Percentiles rank a stretch among this genome's conserved stretches.
Evolutionary conservation across 2,329 filamentous ascomycete species (phyloP).

Genomic region (Berkeleyomyces basicola): DNA sequence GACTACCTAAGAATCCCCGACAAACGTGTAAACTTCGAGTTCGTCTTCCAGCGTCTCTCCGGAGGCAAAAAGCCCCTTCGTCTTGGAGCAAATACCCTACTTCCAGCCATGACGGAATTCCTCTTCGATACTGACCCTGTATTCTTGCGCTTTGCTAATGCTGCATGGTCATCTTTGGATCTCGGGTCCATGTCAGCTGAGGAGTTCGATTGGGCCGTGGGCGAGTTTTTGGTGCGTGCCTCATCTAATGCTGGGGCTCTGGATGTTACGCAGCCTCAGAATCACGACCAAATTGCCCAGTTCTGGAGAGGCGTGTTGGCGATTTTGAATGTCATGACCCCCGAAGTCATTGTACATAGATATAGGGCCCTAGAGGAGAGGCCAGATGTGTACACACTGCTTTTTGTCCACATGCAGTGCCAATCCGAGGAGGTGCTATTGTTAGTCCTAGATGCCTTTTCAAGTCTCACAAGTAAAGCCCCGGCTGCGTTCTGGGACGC

Average conservation of each 20-base stretch:
- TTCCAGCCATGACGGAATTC: slow-evolving; percentile 73
- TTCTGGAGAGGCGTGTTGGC: slow-evolving; percentile 68
- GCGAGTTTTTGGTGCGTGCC: slow-evolving; percentile 50
- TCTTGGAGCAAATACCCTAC: slow-evolving; percentile 51
- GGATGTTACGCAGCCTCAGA: slow-evolving; percentile 22
- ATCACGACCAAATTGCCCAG: slow-evolving; percentile 37
- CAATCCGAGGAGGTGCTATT: slow-evolving; percentile 43
- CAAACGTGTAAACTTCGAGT: slow-evolving; percentile 50
- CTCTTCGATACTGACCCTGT: slow-evolving; percentile 56
- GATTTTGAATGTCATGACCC: slow-evolving; percentile 58
- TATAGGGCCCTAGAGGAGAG: slow-evolving; percentile 66
- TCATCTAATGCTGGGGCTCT: slow-evolving; percentile 43
- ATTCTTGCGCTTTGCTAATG: slow-evolving; percentile 49
- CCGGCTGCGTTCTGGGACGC: slow-evolving; percentile 76
- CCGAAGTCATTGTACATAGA: slow-evolving; percentile 58
- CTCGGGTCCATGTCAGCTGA: slow-evolving; percentile 44
- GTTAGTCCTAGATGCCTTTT: slow-evolving; percentile 53
- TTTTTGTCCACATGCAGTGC: slow-evolving; percentile 38
- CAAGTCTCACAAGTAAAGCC: slow-evolving; percentile 55
- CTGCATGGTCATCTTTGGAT: slow-evolving; percentile 50
- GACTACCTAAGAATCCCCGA: slow-evolving; percentile 48
- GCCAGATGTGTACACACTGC: slow-evolving; percentile 50
- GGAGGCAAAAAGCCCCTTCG: slow-evolving; percentile 58
- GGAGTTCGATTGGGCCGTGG: slow-evolving; percentile 79
- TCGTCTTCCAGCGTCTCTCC: slow-evolving; percentile 67